These are phyloP conservation scores for Pleurotus salmoneostramineus DNA, from an alignment of 768 basidiomycete species.

Conservation along the genomic window DNA sequence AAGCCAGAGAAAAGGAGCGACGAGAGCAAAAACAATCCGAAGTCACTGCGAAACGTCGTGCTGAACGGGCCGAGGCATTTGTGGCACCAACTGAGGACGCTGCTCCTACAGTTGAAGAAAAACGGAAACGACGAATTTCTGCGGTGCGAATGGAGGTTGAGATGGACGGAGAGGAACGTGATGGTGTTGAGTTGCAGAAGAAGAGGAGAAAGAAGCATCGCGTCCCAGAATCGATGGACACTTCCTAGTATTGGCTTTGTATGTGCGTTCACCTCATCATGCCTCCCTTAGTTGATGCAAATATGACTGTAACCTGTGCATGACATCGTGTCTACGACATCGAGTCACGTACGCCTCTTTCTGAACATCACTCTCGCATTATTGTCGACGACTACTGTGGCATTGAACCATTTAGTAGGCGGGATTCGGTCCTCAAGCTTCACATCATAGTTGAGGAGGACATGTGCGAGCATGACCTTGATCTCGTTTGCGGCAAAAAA, in stretches of 20 bases:
- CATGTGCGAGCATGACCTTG: conserved; percentile 19
- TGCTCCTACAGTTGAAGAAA: conserved; percentile 75
- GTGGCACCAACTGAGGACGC: conserved; percentile 81
- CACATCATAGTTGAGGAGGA: conserved; percentile 18
- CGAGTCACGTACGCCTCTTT: not conserved
- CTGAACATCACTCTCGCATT: conserved; percentile 8
- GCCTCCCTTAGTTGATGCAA: not conserved
- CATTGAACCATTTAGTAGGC: conserved; percentile 1
- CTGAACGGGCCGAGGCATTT: conserved; percentile 83
- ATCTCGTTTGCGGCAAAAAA: conserved; percentile 11
- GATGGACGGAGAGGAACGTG: conserved; percentile 36
- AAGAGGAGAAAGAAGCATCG: conserved; percentile 26
- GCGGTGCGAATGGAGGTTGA: conserved; percentile 28
- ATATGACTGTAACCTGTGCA: not conserved
- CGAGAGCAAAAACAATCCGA: conserved; percentile 88
- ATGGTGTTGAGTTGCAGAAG: conserved; percentile 22
- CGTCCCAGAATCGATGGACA: conserved; percentile 5
- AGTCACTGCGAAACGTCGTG: conserved; percentile 62
- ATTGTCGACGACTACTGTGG: not conserved
- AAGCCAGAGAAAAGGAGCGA: conserved; percentile 63
- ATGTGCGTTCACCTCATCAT: no score
- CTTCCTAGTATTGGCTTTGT: not conserved
- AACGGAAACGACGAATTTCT: conserved; percentile 52
- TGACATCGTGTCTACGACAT: not conserved
- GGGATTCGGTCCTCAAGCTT: not conserved